Evolutionary conservation across 2,329 filamentous ascomycete species (phyloP).

Genomic region (Ascochyta rabiei): DNA sequence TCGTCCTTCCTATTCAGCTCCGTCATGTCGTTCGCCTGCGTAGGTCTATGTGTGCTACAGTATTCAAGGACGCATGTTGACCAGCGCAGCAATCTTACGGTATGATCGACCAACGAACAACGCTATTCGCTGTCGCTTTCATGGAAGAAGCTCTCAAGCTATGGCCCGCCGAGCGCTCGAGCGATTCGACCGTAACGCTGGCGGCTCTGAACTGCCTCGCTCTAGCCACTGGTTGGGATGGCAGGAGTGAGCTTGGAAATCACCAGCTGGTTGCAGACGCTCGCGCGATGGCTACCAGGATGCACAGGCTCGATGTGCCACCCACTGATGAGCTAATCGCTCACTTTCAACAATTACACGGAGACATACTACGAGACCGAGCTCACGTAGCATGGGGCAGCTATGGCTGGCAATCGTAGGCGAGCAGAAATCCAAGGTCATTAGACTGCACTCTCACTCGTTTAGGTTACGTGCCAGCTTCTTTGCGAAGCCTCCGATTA

Average conservation of each 20-base stretch:
- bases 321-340: neutral
- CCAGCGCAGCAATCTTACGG: slow-evolving; percentile 12
- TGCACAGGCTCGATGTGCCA: slow-evolving; percentile 7
- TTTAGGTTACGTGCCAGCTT: slow-evolving; percentile 5
- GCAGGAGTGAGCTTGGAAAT: slow-evolving; percentile 4
- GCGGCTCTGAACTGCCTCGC: slow-evolving; percentile 15
- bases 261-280: slow-evolving; percentile 10
- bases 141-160: slow-evolving; percentile 9
- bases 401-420: slow-evolving; percentile 12
- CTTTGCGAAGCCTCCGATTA: slow-evolving; percentile 5
- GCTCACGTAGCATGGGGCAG: slow-evolving; percentile 8
- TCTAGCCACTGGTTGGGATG: slow-evolving; percentile 1
- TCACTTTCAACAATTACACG: neutral
- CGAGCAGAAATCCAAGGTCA: neutral
- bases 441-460: slow-evolving; percentile 2
- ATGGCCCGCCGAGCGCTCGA: slow-evolving; percentile 12
- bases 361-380: slow-evolving; percentile 1
- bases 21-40: slow-evolving; percentile 15
- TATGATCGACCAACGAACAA: neutral
- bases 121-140: neutral
- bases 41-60: neutral
- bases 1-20: slow-evolving; percentile 16
- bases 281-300: slow-evolving; percentile 10
- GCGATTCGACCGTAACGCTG: slow-evolving; percentile 5
- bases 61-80: neutral